Evolutionary conservation across 345 rosid species (phyloP).

Genomic region (Euphorbia lathyris): DNA sequence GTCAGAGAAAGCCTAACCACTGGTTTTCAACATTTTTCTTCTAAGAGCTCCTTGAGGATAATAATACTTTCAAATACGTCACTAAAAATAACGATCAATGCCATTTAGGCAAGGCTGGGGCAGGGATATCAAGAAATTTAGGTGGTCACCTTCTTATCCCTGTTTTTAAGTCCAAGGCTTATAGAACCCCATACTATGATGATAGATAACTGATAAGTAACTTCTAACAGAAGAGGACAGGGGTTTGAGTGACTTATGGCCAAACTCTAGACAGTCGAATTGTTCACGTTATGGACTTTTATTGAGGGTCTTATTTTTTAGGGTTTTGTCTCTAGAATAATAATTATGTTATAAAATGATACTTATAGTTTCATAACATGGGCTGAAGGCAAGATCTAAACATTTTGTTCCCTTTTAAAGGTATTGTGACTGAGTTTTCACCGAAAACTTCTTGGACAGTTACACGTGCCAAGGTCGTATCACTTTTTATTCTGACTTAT

Average conservation of each 20-base stretch:
- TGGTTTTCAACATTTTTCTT: not conserved
- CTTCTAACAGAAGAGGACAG: not conserved
- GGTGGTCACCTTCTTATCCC: not conserved
- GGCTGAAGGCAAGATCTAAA: not conserved
- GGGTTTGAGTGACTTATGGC: not conserved
- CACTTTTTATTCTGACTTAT: conserved; percentile 14
- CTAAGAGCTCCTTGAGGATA: not conserved
- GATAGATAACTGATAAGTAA: not conserved
- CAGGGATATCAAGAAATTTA: not conserved
- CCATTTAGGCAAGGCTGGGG: not conserved
- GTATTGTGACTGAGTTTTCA: not conserved
- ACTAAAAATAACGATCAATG: not conserved
- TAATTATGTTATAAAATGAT: not conserved
- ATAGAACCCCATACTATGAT: not conserved
- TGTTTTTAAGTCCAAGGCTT: not conserved
- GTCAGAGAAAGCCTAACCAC: not conserved
- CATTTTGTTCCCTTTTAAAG: not conserved
- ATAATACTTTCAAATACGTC: not conserved
- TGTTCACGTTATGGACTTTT: not conserved
- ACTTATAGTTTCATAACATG: not conserved
- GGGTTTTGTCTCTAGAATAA: no score
- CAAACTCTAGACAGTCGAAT: not conserved
- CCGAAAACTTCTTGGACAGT: not conserved
- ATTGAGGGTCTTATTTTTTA: not conserved
- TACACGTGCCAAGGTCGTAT: not conserved